A percentile compares a stretch with the other conserved stretches of the same genome.
phyloP scores from a whole-genome alignment of 106 monocot genomes.

The Amphibolis antarctica region DNA sequence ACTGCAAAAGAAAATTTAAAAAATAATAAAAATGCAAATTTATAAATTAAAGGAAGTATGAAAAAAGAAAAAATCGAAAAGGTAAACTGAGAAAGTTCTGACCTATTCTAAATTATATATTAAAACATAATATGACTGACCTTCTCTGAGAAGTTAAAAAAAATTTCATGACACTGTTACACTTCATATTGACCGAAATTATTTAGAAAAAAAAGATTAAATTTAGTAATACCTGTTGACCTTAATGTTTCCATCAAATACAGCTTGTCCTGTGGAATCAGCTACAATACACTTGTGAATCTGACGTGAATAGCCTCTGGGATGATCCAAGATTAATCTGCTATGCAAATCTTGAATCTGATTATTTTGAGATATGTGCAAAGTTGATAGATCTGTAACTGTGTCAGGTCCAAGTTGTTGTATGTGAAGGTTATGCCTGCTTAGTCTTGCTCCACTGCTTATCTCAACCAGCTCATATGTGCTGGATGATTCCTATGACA shows the following conservation, averaged over 20 bases:
- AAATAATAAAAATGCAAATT: too few species aligned
- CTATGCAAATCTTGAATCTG: conserved; percentile 98
- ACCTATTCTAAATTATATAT: too few species aligned
- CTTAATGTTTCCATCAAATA: conserved; percentile 86
- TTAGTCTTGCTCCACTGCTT: conserved; percentile 66
- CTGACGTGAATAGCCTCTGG: conserved; percentile 73
- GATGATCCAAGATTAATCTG: conserved; percentile 71
- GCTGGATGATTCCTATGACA: conserved; percentile 53
- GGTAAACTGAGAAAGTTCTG: too few species aligned
- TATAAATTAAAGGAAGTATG: too few species aligned
- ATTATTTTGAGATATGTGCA: conserved; percentile 59
- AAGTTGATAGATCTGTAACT: conserved; percentile 57
- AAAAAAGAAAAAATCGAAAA: too few species aligned
- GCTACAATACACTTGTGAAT: conserved; percentile 88
- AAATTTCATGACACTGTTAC: neutral
- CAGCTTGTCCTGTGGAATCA: conserved; percentile 47
- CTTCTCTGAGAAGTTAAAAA: too few species aligned
- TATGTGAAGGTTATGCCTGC: conserved; percentile 87
- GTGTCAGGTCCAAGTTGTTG: conserved; percentile 85
- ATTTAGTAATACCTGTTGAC: conserved; percentile 57
- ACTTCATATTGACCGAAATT: neutral
- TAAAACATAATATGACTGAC: too few species aligned
- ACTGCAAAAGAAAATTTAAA: too few species aligned
- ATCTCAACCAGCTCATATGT: conserved; percentile 71
- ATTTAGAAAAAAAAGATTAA: neutral